Evolutionary conservation across 2,329 filamentous ascomycete genomes (phyloP), one percentile per base, ranked within the genome.

Genomic region (Byssothecium circinans): DNA sequence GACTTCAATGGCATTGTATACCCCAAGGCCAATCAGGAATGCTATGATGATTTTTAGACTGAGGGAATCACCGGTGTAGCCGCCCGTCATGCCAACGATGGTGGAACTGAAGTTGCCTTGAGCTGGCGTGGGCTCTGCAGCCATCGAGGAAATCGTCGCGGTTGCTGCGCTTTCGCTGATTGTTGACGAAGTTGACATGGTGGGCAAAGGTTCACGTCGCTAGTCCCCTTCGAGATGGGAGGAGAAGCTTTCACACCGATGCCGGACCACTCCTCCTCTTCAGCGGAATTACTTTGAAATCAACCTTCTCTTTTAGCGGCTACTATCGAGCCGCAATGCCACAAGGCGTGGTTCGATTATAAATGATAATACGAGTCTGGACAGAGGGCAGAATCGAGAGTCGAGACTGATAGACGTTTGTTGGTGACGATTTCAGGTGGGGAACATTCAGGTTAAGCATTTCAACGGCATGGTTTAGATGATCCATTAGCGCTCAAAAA

Each of bases 1-100:
- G 18, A 79, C 65, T 53, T 79, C 77, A 14, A 76, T 52, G 12
- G 70, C 64, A 44, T 74, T 74, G 52, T 74, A 75, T 10, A 73
- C 54, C 0, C 67, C 43, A 4, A 72, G 56, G 8, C 64, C 65
- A 12, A 68, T 53, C 17, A 70, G 52, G 27, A 68, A 78, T 70
- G 61, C 60, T 17, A 67, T 64, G 40, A 67, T 67, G 11, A 56
- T 64, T 22, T 65, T 60, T 7, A 68, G 54, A 20, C 50, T 46
- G 7, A 67, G 56, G 1, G 65, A 67, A 40, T 66, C 45, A 41
- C 65, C 64, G 1, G 60, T 67, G 41, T 69, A 69, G 18, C 35
- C 64, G 58, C 64, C 65, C 29, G 61, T 64, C 15, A 69, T 68
- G 14, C 65, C 65, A 29, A 61, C 64, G 14, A 61, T 64, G 11